A percentile compares a stretch with the other conserved stretches of the same genome.
These are phyloP conservation scores for Phytophthora foliorum DNA, from an alignment of 352 stramenopile genomes.

Conservation along the genomic window DNA sequence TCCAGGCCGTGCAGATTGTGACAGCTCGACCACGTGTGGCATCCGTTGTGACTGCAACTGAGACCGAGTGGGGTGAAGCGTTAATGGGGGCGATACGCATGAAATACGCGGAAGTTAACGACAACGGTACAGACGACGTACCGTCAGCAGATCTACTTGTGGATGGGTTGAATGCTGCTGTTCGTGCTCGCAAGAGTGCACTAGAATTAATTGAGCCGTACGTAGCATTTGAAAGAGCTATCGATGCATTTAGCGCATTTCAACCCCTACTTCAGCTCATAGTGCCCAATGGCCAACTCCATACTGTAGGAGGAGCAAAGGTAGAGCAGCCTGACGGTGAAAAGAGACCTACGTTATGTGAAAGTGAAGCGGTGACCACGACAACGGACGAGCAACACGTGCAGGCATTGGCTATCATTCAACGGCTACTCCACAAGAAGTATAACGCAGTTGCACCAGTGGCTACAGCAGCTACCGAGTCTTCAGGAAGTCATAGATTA, in stretches of 20 bases:
- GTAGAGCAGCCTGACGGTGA: not conserved
- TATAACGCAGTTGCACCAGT: conserved; percentile 15
- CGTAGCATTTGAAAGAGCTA: conserved; percentile 36
- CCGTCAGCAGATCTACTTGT: not conserved
- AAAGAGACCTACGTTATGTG: not conserved
- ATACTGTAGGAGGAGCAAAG: conserved; percentile 21
- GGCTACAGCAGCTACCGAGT: not conserved
- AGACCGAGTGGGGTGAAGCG: conserved; percentile 54
- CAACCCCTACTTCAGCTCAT: conserved; percentile 60
- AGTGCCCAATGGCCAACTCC: conserved; percentile 59
- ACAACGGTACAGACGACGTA: not conserved
- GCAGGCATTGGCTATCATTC: conserved; percentile 26
- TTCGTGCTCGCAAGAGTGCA: conserved; percentile 28
- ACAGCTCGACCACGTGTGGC: conserved; percentile 21
- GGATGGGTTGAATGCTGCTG: conserved; percentile 4
- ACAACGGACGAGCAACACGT: conserved; percentile 9
- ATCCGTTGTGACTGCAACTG: conserved; percentile 28
- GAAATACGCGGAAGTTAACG: conserved; percentile 36
- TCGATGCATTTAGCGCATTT: conserved; percentile 51
- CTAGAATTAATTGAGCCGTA: conserved; percentile 39
- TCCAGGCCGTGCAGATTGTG: conserved; percentile 32
- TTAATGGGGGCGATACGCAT: conserved; percentile 45
- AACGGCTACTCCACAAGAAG: conserved; percentile 23
- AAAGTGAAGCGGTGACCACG: conserved; percentile 4
- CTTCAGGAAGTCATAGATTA: conserved; percentile 1